These are phyloP conservation scores for Aspergillus ochraceus DNA, from an alignment of 2,329 filamentous ascomycete species.

Conservation along the genomic window DNA sequence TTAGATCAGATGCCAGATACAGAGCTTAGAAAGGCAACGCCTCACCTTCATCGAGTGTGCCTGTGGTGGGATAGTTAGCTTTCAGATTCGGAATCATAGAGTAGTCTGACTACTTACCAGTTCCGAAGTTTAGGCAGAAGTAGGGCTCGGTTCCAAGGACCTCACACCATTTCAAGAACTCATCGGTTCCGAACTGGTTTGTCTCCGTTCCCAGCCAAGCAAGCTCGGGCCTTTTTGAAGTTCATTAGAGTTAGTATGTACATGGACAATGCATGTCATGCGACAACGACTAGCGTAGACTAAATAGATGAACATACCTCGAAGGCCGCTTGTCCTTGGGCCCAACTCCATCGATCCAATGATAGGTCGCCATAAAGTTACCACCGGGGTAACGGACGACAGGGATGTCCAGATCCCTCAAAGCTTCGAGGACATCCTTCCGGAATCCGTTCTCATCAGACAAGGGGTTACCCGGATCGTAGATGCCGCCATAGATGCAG, in stretches of 20 bases:
- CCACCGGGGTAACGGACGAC: conserved; percentile 80
- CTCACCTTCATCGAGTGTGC: conserved; percentile 53
- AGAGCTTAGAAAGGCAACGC: no score
- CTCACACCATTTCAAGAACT: conserved; percentile 81
- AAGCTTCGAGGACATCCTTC: conserved; percentile 71
- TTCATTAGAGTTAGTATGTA: not conserved
- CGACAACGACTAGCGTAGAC: not conserved
- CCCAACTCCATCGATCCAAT: conserved; percentile 80
- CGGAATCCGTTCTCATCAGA: conserved; percentile 75
- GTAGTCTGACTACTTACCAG: conserved; percentile 50
- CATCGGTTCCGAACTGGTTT: conserved; percentile 81
- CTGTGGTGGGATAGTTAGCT: conserved; percentile 8
- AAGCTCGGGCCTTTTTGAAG: conserved; percentile 61
- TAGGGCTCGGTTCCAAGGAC: conserved; percentile 75
- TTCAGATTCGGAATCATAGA: conserved; percentile 22
- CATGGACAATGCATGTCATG: not conserved
- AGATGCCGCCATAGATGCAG: conserved; percentile 85
- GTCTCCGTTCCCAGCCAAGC: conserved; percentile 76
- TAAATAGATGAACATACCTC: conserved; percentile 37
- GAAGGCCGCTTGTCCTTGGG: conserved; percentile 67
- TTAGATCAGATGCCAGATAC: not conserved
- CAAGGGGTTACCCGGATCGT: conserved; percentile 72
- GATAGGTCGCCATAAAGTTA: conserved; percentile 82
- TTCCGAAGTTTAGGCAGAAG: conserved; percentile 78
- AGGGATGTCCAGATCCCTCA: conserved; percentile 72